Evolutionary conservation across 208 protist genomes (phyloP).

Genomic region (Acanthamoeba divionensis): DNA sequence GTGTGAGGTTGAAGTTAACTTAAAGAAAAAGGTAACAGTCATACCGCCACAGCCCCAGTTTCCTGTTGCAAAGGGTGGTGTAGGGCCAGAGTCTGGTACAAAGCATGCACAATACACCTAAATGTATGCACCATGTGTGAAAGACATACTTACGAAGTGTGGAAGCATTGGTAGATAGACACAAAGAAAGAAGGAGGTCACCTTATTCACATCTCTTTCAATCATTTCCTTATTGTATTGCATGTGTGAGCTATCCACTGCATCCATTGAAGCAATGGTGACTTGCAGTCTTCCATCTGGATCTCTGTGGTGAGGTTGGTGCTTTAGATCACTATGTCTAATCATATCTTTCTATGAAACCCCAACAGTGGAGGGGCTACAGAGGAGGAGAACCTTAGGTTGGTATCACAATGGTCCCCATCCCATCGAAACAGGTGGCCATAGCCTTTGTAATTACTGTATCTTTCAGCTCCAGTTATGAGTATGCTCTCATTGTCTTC

Average conservation of each 20-base stretch:
- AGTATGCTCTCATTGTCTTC: constrained; percentile 80
- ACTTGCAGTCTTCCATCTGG: not conserved
- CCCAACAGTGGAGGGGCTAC: not conserved
- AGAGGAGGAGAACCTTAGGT: not conserved
- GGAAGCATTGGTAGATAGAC: too few relatives aligned
- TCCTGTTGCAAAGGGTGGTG: not conserved
- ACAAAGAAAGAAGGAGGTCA: not conserved
- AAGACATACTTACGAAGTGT: too few relatives aligned
- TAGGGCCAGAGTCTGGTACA: too few relatives aligned
- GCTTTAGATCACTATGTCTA: too few relatives aligned
- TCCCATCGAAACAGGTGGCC: constrained; percentile 67
- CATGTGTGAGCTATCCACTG: not conserved
- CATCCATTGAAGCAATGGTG: not conserved
- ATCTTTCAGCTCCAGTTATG: constrained; percentile 77
- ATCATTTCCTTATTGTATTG: not conserved
- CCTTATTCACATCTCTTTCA: not conserved
- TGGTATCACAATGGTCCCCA: not conserved
- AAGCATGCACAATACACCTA: not conserved
- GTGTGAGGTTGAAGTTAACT: not conserved
- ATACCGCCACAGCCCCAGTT: constrained; percentile 44
- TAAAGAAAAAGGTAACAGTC: too few relatives aligned
- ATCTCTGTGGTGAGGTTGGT: not conserved
- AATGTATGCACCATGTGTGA: not conserved
- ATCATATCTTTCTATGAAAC: too few relatives aligned
- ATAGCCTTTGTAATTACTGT: constrained; percentile 81